phyloP scores from a whole-genome alignment of 2,329 filamentous ascomycete species.

The Fragosphaeria purpurea region DNA sequence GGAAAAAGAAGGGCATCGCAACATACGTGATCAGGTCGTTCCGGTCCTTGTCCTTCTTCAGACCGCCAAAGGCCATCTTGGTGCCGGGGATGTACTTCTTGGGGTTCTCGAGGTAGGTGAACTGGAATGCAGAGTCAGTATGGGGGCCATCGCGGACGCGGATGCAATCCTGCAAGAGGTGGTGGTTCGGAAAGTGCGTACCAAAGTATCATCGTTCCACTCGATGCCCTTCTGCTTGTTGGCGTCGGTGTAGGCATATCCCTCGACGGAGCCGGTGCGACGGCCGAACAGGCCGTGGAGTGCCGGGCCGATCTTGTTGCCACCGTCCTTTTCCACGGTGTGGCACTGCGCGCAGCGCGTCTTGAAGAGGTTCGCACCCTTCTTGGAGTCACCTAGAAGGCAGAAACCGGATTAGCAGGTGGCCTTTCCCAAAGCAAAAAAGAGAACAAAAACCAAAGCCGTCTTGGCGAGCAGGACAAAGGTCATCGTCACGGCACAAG shows the following conservation, averaged over 20 bases:
- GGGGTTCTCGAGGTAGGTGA: constrained; percentile 99
- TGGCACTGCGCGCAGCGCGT: constrained; percentile 98
- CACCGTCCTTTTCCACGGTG: constrained; percentile 79
- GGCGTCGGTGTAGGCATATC: constrained; percentile 97
- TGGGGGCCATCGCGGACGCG: not conserved
- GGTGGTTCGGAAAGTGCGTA: constrained; percentile 31
- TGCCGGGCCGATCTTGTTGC: constrained; percentile 97
- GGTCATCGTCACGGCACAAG: too few species aligned
- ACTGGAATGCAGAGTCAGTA: constrained; percentile 38
- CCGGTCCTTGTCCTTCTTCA: constrained; percentile 99
- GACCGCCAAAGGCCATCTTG: constrained; percentile 99
- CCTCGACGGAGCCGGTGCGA: constrained; percentile 81
- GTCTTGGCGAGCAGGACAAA: too few species aligned
- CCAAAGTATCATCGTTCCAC: constrained; percentile 80
- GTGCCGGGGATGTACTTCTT: constrained; percentile 99
- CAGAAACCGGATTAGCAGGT: too few species aligned
- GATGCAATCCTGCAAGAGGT: too few species aligned
- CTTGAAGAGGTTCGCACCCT: constrained; percentile 99
- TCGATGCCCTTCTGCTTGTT: constrained; percentile 94
- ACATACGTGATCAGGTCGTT: constrained; percentile 96
- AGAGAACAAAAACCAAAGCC: too few species aligned
- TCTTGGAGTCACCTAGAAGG: constrained; percentile 71
- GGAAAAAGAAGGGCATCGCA: not conserved
- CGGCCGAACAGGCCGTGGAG: constrained; percentile 97
- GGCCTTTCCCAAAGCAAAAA: too few species aligned